These are phyloP conservation scores for Sanghuangporus sanghuang DNA, from an alignment of 1,284 basidiomycete species.

Conservation along the genomic window DNA sequence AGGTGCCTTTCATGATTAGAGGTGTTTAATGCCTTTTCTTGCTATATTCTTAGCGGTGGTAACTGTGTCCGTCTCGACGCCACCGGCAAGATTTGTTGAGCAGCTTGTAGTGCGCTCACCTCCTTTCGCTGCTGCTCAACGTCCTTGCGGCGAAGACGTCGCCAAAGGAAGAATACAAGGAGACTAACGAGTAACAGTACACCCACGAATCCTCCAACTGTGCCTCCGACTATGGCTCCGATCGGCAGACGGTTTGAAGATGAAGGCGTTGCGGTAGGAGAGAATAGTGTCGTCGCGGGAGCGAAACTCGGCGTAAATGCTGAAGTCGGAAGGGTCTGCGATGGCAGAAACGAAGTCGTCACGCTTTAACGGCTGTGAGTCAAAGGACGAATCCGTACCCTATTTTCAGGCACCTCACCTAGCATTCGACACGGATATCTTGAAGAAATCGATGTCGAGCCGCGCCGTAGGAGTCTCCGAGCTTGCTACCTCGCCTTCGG, in stretches of 20 bases:
- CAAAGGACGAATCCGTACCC: neutral
- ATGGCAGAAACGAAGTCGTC: constrained; percentile 37
- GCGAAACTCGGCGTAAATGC: constrained; percentile 31
- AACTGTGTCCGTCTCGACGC: neutral
- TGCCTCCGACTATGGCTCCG: constrained; percentile 33
- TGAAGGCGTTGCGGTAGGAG: constrained; percentile 16
- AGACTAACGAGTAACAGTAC: constrained; percentile 33
- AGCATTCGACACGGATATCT: constrained; percentile 33
- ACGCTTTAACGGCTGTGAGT: constrained; percentile 23
- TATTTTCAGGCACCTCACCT: constrained; percentile 30
- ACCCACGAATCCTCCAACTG: constrained; percentile 24
- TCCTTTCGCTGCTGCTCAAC: neutral
- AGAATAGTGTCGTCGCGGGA: constrained; percentile 17
- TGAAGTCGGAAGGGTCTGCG: constrained; percentile 35
- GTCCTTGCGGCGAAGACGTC: constrained; percentile 24
- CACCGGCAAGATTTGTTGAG: constrained; percentile 3
- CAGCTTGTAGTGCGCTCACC: neutral
- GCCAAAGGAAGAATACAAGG: constrained; percentile 30
- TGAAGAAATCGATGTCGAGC: constrained; percentile 39
- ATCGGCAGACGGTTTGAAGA: constrained; percentile 31
- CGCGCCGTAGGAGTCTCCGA: constrained; percentile 20
- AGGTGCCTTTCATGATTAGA: too few relatives aligned
- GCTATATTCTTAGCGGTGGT: neutral
- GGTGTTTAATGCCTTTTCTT: neutral
- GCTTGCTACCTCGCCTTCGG: constrained; percentile 14